A percentile compares a stretch with the other conserved stretches of the same genome.
phyloP scores from a whole-genome alignment of 805 yeast genomes.

The Zygosaccharomyces lentus region DNA sequence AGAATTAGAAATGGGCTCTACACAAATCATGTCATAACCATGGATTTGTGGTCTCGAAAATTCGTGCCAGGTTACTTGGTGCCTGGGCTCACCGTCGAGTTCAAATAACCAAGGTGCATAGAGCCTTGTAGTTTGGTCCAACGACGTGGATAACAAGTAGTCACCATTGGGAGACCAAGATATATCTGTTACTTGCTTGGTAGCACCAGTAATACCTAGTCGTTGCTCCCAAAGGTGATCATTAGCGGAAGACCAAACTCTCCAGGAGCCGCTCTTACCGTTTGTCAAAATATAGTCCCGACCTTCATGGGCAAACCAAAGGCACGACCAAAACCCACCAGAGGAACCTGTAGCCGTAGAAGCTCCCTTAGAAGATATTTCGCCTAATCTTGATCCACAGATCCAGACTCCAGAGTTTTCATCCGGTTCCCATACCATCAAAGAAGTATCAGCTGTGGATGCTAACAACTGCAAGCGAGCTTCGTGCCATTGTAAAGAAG shows the following conservation, averaged over 20 bases:
- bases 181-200: conserved; percentile 68
- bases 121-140: conserved; percentile 90
- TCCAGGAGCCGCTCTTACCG: conserved; percentile 91
- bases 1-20: conserved; percentile 54
- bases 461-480: conserved; percentile 60
- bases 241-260: conserved; percentile 55
- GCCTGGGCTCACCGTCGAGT: conserved; percentile 32
- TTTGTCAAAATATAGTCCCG: conserved; percentile 63
- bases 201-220: conserved; percentile 72
- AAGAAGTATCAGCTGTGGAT: conserved; percentile 87
- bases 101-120: conserved; percentile 57
- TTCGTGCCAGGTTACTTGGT: conserved; percentile 66
- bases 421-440: conserved; percentile 94
- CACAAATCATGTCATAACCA: conserved; percentile 92
- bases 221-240: conserved; percentile 41
- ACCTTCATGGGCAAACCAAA: conserved; percentile 57
- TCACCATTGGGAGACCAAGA: conserved; percentile 68
- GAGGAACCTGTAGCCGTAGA: conserved; percentile 96
- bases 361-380: conserved; percentile 92
- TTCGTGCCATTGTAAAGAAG: conserved; percentile 74
- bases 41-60: conserved; percentile 97
- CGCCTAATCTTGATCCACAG: conserved; percentile 77
- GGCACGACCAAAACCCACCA: conserved; percentile 63
- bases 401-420: conserved; percentile 84
- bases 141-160: conserved; percentile 69